These are phyloP conservation scores for Lactarius tabidus DNA, from an alignment of 768 basidiomycete species.

Conservation along the genomic window DNA sequence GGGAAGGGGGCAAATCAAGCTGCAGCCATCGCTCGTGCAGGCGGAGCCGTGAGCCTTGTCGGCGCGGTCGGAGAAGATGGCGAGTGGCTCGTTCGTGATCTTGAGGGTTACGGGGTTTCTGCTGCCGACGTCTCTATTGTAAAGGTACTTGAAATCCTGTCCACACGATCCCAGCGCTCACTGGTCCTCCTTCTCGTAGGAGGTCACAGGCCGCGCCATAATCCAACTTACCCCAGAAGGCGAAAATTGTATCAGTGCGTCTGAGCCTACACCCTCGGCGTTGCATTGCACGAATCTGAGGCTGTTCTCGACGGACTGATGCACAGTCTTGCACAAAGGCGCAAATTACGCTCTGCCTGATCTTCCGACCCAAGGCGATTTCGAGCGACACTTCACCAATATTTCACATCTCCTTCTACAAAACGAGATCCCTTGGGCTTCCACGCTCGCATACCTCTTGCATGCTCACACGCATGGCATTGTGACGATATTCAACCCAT, in stretches of 20 bases:
- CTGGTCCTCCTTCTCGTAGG: slow-evolving; percentile 30
- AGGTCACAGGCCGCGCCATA: slow-evolving; percentile 54
- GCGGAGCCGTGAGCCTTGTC: slow-evolving; percentile 44
- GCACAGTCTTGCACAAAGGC: slow-evolving; percentile 52
- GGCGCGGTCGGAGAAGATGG: slow-evolving; percentile 55
- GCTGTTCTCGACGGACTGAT: background rate
- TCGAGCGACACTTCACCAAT: slow-evolving; percentile 30
- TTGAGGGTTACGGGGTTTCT: slow-evolving; percentile 40
- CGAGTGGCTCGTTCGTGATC: slow-evolving; percentile 42
- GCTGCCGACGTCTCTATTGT: slow-evolving; percentile 37
- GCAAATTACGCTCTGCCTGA: slow-evolving; percentile 48
- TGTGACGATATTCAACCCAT: slow-evolving; percentile 51
- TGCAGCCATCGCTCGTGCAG: slow-evolving; percentile 51
- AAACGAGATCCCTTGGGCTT: slow-evolving; percentile 50
- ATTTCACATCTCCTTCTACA: slow-evolving; percentile 54
- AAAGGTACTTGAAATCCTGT: slow-evolving; percentile 32
- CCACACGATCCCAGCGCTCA: background rate
- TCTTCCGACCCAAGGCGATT: slow-evolving; percentile 26
- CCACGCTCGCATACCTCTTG: slow-evolving; percentile 39
- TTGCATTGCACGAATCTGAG: background rate
- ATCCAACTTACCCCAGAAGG: slow-evolving; percentile 56
- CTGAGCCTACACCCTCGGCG: background rate
- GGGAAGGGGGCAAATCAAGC: slow-evolving; percentile 68
- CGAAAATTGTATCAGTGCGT: slow-evolving; percentile 60
- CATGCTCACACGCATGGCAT: slow-evolving; percentile 19